Base-by-base conservation (phyloP, 176 grass and related monocot genomes). In the Phoenix roebelenii region DNA sequence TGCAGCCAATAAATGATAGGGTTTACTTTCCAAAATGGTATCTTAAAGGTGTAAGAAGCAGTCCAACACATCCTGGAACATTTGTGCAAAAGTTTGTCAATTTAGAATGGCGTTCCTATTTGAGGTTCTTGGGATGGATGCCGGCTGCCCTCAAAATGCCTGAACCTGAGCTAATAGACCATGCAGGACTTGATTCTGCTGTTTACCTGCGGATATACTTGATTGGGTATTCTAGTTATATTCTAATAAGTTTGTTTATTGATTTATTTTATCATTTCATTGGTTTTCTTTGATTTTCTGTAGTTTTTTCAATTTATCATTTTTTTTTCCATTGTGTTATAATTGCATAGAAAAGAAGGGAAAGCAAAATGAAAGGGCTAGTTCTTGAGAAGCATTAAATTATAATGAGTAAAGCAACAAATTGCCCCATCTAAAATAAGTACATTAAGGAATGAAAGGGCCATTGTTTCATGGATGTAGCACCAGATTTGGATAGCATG, bases 1-100 rank as follows among this genome's bases (percentile, higher is more conserved):
- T 99, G 53, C 94, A 99, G 58, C 94, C 94, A 57, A 74, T 99
- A 81, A 99, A 99, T 83, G 94, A 99, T 54, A 82, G 94, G 53
- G 94, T 99, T 56, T 99, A 99, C 77, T 99, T 99, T 61, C 85
- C 94, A 70, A 99, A 99, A 77, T 99, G 94, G 94, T 99, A 99
- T 74, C 73, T 99, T 59, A 99, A 85, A 82, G 94, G 88, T 56
- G 64, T 84, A 61, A 93, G 94, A 78, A 86, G 77, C 77, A 93
- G 87, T 48, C 94, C 94, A 74, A 73, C 66, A 61, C 72, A 65
- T 29, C 80, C 81, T 54, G 85, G 82, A 76, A 51, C 67, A 59
- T 73, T 85, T 73, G 67, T 89, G 62, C 70, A 71, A 7, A 99
- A 99, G 63, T 93, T 99, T 79, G 82, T 99, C 61, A 99, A 99